Evolutionary conservation across 148 eudicot genomes (phyloP), one percentile per base, ranked within the genome.

Genomic region (Amaranthus cruentus): DNA sequence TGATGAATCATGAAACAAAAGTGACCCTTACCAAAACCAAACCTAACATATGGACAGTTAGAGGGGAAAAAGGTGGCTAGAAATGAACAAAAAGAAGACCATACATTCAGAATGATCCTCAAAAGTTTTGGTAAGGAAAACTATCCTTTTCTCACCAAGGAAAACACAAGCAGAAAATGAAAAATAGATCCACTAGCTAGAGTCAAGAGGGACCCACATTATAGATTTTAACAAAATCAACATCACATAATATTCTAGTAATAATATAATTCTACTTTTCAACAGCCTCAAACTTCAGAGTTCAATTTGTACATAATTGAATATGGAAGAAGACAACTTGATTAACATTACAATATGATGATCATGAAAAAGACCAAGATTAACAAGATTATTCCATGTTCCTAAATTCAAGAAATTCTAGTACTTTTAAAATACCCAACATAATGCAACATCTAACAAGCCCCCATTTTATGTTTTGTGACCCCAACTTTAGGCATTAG

Each of bases 41-140:
- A 54, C 69, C 55, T 66, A 66, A n/a, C 69, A 66, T 47, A 64
- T 11, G 49, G 66, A 63, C 66, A 63, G 15, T 44, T 43, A 63
- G 66, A 63, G 46, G 66, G 46, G 5, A 63, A 21, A 18, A 64
- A 47, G 52, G n/a, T 51, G n/a, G 4, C 44, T 7, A 10, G 3
- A 46, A 59, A 44, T 64, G 50, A 44, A 46, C 68, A 46, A 44
- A 64, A 64, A 46, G 48, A 62, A 43, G 49, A 62, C 47, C 50
- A 46, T 4, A 64, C 68, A 44, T 46, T 64, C 47, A 43, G 50
- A 44, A 64, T 47, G 50, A 46, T 11, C 18, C 68, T 64, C 68
- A 44, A 64, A 60, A 18, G 38, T 2, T 28, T 28, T 28, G 38
- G 38, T 28, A 28, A 28, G 38, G 38, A 7, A 21, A 43, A 62